A percentile compares a stretch with the other conserved stretches of the same genome.
Evolutionary conservation across 164 flowering plant species (phyloP).

Genomic region (Annona cherimola): DNA sequence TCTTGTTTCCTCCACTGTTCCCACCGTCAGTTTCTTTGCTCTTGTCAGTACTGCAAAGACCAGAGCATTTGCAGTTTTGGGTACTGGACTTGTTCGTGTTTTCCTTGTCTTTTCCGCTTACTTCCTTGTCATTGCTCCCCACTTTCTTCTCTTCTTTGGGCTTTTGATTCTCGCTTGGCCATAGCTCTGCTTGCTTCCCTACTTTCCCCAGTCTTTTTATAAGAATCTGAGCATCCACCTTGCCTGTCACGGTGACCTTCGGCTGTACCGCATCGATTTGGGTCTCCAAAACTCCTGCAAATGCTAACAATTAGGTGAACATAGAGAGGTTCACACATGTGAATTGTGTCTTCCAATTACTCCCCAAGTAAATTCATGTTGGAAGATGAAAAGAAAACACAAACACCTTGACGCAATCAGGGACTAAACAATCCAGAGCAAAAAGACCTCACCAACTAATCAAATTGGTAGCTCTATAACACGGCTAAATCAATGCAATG

Average conservation of each 20-base stretch:
- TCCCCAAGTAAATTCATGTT: constrained; percentile 1
- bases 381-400: background rate
- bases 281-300: constrained; percentile 40
- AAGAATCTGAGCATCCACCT: constrained; percentile 38
- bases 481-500: background rate
- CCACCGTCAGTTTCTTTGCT: constrained; percentile 7
- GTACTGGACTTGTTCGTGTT: constrained; percentile 17
- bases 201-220: constrained; percentile 34
- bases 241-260: constrained; percentile 43
- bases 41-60: constrained; percentile 5
- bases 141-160: constrained; percentile 21
- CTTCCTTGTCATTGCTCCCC: constrained; percentile 1
- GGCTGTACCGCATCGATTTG: constrained; percentile 37
- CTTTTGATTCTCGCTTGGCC: constrained; percentile 18
- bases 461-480: background rate
- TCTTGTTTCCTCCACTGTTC: constrained; percentile 7
- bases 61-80: constrained; percentile 19
- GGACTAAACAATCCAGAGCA: background rate
- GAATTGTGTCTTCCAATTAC: constrained; percentile 1
- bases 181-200: constrained; percentile 53
- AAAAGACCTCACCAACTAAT: background rate
- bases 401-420: background rate
- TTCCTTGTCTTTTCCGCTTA: constrained; percentile 2
- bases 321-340: background rate
- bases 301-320: constrained; percentile 1